Conservation (phyloP, 2,329 filamentous ascomycete genomes). For the Drechslerella coelobrocha region DNA sequence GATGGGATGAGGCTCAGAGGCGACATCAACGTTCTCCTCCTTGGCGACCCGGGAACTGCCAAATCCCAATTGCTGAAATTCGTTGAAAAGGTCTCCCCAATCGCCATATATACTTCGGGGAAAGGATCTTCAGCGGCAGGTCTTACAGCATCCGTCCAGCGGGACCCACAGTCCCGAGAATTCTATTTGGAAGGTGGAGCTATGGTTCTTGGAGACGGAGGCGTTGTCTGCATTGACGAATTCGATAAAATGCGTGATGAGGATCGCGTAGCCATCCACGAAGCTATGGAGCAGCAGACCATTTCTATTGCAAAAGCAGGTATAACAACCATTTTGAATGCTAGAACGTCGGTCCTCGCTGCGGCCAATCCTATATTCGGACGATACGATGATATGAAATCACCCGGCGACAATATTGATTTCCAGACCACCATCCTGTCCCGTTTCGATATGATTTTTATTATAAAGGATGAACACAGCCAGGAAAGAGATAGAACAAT, state of each 20-base stretch:
- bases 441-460: conserved; percentile 99
- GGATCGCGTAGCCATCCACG: conserved; percentile 95
- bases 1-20: conserved; percentile 97
- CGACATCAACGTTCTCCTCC: conserved; percentile 94
- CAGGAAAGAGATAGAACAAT: conserved; percentile 88
- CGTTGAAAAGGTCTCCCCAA: conserved; percentile 92
- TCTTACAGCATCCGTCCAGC: conserved; percentile 95
- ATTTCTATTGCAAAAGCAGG: conserved; percentile 99
- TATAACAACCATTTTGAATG: conserved; percentile 97
- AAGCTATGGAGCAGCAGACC: conserved; percentile 99
- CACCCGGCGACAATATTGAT: conserved; percentile 97
- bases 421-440: conserved; percentile 98
- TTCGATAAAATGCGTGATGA: conserved; percentile 99
- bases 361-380: conserved; percentile 98
- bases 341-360: conserved; percentile 89
- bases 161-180: conserved; percentile 87
- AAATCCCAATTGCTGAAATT: conserved; percentile 98
- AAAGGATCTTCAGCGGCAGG: conserved; percentile 97
- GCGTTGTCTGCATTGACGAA: conserved; percentile 97
- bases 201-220: conserved; percentile 96
- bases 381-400: conserved; percentile 97
- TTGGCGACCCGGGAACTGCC: conserved; percentile 96
- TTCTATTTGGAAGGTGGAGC: conserved; percentile 98
- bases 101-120: conserved; percentile 97
- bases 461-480: conserved; percentile 94